Conservation (phyloP, 1,284 basidiomycete genomes). For the Lentinus polychrous region DNA sequence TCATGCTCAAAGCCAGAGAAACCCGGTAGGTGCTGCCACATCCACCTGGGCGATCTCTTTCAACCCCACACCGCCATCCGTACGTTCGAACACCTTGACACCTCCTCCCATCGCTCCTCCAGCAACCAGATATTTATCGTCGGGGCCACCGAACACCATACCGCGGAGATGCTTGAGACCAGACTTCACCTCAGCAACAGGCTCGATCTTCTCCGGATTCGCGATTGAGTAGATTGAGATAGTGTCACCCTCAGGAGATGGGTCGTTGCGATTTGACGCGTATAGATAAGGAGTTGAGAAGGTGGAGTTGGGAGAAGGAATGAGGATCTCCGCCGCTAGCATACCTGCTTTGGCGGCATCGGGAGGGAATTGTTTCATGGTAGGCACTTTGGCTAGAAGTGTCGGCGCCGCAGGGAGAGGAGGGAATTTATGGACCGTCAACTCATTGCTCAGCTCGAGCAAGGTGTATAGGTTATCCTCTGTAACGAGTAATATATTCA, state of each 20-base stretch:
- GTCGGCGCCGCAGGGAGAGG: conserved; percentile 32
- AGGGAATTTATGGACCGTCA: conserved; percentile 46
- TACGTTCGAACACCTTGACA: conserved; percentile 29
- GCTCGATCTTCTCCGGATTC: conserved; percentile 18
- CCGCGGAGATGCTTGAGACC: conserved; percentile 31
- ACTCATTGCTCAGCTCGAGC: conserved; percentile 52
- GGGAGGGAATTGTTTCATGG: conserved; percentile 38
- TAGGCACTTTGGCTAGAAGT: conserved; percentile 35
- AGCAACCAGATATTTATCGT: conserved; percentile 28
- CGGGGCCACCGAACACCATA: conserved; percentile 28
- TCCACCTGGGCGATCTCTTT: conserved; percentile 24
- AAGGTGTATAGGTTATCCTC: conserved; percentile 52
- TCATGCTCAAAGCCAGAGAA: conserved; percentile 27
- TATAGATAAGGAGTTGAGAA: conserved; percentile 56
- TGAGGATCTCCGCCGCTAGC: conserved; percentile 40
- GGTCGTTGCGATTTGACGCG: conserved; percentile 60
- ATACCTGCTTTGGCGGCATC: conserved; percentile 26
- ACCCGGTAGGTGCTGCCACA: conserved; percentile 25
- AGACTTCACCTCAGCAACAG: conserved; percentile 28
- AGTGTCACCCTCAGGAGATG: conserved; percentile 48
- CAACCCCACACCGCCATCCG: conserved; percentile 27
- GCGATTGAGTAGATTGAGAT: conserved; percentile 47
- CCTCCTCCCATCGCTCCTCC: conserved; percentile 27
- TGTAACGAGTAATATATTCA: conserved; percentile 4
- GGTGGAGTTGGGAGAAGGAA: conserved; percentile 37